A percentile compares a stretch with the other conserved stretches of the same genome.
These are phyloP conservation scores for Aspergillus quadrilineatus DNA, from an alignment of 2,329 filamentous ascomycete genomes.

Conservation along the genomic window DNA sequence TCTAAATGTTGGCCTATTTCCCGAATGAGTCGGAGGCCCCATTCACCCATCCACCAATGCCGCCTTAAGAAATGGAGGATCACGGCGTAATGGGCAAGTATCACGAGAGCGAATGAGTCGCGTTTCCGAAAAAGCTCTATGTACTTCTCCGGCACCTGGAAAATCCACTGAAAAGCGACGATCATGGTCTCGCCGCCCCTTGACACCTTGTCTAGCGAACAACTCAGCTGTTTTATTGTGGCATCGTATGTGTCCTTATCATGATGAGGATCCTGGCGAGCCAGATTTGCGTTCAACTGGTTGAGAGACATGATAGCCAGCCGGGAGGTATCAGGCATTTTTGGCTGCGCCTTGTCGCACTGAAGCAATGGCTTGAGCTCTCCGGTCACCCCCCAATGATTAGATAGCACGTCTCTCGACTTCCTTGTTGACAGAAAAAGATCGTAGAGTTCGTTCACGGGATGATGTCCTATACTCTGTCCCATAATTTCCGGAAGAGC, in stretches of 20 bases:
- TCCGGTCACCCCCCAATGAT: slow-evolving; percentile 21
- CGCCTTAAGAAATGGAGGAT: slow-evolving; percentile 59
- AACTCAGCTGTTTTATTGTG: slow-evolving; percentile 29
- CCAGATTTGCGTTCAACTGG: slow-evolving; percentile 26
- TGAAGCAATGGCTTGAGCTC: slow-evolving; percentile 30
- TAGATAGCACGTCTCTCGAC: slow-evolving; percentile 28
- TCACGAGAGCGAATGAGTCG: slow-evolving; percentile 43
- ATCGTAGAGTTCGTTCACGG: slow-evolving; percentile 33
- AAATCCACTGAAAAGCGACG: slow-evolving; percentile 56
- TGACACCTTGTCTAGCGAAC: slow-evolving; percentile 30
- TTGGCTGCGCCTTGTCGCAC: slow-evolving; percentile 23
- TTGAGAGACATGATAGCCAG: slow-evolving; percentile 29
- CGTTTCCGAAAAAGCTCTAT: slow-evolving; percentile 43
- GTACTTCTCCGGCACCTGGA: slow-evolving; percentile 62
- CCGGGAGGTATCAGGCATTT: slow-evolving; percentile 37
- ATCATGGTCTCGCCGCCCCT: slow-evolving; percentile 30
- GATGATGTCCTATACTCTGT: slow-evolving; percentile 7
- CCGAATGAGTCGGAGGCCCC: slow-evolving; percentile 64
- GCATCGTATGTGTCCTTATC: slow-evolving; percentile 28
- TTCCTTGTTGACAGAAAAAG: slow-evolving; percentile 32
- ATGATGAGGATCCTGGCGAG: slow-evolving; percentile 23
- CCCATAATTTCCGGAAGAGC: slow-evolving; percentile 26
- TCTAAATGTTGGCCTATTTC: slow-evolving; percentile 49
- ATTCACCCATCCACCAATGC: slow-evolving; percentile 70
- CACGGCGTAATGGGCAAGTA: slow-evolving; percentile 47